These are phyloP conservation scores for Barnettozyma botsteinii DNA, from an alignment of 805 yeast species.

Conservation along the genomic window DNA sequence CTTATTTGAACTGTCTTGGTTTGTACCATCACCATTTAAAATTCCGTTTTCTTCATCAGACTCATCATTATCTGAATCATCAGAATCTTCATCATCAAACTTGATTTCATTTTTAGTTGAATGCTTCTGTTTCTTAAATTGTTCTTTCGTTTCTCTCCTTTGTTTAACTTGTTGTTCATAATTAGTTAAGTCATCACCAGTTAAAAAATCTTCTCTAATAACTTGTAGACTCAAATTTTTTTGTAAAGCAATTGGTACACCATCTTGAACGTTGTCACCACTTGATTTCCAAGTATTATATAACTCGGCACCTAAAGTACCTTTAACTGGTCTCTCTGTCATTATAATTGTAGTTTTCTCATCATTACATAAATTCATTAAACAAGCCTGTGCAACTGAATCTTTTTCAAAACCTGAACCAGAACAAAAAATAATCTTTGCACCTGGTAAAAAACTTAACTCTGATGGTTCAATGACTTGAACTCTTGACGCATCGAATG, in stretches of 20 bases:
- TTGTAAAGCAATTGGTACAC: constrained; percentile 50
- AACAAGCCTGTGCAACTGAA: constrained; percentile 46
- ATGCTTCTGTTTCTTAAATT: constrained; percentile 27
- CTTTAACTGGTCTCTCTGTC: constrained; percentile 55
- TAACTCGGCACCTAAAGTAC: constrained; percentile 45
- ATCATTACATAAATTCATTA: constrained; percentile 51
- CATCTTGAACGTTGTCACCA: constrained; percentile 50
- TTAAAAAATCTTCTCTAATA: constrained; percentile 42
- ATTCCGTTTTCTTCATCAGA: constrained; percentile 25
- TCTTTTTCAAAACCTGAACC: constrained; percentile 64
- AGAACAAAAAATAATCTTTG: constrained; percentile 76
- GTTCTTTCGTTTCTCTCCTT: constrained; percentile 36
- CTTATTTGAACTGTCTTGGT: constrained; percentile 4
- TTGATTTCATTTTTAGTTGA: constrained; percentile 24
- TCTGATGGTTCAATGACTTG: constrained; percentile 55
- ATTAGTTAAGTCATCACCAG: constrained; percentile 43
- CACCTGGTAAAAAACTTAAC: constrained; percentile 49
- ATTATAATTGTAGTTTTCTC: constrained; percentile 66
- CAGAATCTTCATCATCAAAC: constrained; percentile 25
- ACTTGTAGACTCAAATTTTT: constrained; percentile 36
- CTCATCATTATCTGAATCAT: constrained; percentile 10
- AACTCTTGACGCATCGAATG: constrained; percentile 69
- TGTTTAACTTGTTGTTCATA: constrained; percentile 42
- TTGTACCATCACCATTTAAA: constrained; percentile 11
- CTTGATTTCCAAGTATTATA: constrained; percentile 48